Conservation (phyloP, 2,329 filamentous ascomycete species). For the Tolypocladium cylindrosporum region DNA sequence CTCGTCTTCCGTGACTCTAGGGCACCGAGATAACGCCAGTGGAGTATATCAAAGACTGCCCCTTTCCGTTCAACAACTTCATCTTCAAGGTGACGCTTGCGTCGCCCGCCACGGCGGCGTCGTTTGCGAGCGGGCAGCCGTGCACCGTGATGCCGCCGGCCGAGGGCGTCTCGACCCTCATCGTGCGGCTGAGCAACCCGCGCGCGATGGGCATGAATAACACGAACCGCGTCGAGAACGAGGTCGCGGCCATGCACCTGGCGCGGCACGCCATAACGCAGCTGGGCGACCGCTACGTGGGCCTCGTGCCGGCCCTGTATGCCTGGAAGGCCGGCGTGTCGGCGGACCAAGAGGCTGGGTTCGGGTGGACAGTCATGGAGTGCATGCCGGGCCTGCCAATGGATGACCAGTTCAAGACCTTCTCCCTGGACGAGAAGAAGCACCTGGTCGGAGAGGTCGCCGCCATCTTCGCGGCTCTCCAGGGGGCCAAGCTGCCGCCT, state of each 20-base stretch:
- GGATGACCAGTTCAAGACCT: neutral
- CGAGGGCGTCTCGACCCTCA: neutral
- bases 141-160: neutral
- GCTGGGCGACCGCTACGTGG: neutral
- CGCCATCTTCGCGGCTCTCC: neutral
- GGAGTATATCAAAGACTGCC: neutral
- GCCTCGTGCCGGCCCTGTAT: slow-evolving; percentile 6
- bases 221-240: slow-evolving; percentile 15
- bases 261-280: slow-evolving; percentile 7
- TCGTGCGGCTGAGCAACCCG: slow-evolving; percentile 8
- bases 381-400: slow-evolving; percentile 8
- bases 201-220: slow-evolving; percentile 4
- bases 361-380: slow-evolving; percentile 15
- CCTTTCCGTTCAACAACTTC: slow-evolving; percentile 10
- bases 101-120: neutral
- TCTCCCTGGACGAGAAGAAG: neutral
- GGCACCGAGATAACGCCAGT: neutral
- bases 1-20: neutral
- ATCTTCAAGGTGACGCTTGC: slow-evolving; percentile 8
- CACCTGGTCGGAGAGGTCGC: neutral
- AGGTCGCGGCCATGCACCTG: slow-evolving; percentile 14
- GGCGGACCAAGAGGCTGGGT: slow-evolving; percentile 1
- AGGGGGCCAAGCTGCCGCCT: neutral
- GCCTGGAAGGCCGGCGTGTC: slow-evolving; percentile 7
- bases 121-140: neutral